phyloP scores from a whole-genome alignment of 805 yeast species.

The Kuraishia capsulata region DNA sequence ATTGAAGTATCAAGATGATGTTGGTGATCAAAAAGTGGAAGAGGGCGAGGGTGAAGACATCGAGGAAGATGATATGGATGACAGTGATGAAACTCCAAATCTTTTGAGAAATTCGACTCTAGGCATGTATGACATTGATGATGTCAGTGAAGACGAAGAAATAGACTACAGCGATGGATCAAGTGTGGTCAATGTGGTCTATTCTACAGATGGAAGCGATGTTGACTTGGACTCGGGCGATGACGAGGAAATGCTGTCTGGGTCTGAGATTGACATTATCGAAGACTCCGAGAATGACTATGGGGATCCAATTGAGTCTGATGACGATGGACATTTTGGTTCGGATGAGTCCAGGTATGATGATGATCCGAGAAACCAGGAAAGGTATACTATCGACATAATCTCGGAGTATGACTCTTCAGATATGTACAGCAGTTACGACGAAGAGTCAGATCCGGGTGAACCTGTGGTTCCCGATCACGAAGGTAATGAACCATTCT shows the following conservation, averaged over 20 bases:
- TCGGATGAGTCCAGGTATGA: background rate
- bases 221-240: constrained; percentile 23
- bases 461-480: background rate
- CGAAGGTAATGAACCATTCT: background rate
- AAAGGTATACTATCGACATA: background rate
- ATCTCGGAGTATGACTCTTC: background rate
- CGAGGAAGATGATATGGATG: constrained; percentile 49
- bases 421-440: too few relatives aligned
- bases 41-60: constrained; percentile 27
- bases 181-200: constrained; percentile 18
- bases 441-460: too few relatives aligned
- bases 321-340: constrained; percentile 3
- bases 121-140: constrained; percentile 88
- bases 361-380: background rate
- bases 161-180: constrained; percentile 8
- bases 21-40: constrained; percentile 22
- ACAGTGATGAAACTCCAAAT: constrained; percentile 69
- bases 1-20: constrained; percentile 44
- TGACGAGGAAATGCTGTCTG: constrained; percentile 12
- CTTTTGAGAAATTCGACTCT: constrained; percentile 80
- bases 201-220: constrained; percentile 21
- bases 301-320: constrained; percentile 11
- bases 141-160: constrained; percentile 42
- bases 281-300: constrained; percentile 6
- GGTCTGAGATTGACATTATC: constrained; percentile 2